Conservation (phyloP, 305 asterid species). For the Rubia peregrina region DNA sequence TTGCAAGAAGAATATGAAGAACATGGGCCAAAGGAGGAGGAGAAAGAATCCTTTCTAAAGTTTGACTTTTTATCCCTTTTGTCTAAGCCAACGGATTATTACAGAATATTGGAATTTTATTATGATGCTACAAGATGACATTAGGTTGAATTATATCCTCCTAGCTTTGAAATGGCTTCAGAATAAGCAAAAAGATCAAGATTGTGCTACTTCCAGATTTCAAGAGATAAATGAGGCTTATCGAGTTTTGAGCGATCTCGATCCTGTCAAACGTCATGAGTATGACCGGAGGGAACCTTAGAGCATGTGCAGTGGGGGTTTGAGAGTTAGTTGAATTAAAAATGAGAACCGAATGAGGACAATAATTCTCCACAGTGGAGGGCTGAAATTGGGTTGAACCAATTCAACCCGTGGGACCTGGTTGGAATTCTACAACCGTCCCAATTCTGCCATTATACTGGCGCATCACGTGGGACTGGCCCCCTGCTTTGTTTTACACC, state of each 20-base stretch:
- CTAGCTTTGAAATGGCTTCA: conserved; percentile 99
- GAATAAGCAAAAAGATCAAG: conserved; percentile 69
- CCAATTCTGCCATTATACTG: no score
- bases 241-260: no score
- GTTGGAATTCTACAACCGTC: no score
- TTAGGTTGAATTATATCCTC: conserved; percentile 79
- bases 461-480: no score
- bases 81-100: conserved; percentile 80
- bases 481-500: no score
- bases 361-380: no score
- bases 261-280: no score
- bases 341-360: no score
- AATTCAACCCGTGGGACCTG: no score
- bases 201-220: conserved; percentile 55
- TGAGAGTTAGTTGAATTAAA: no score
- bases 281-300: no score
- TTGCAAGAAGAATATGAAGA: conserved; percentile 5
- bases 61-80: conserved; percentile 59
- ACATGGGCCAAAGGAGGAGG: conserved; percentile 14
- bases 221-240: conserved; percentile 96
- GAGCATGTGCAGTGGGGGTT: no score
- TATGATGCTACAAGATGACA: conserved; percentile 79
- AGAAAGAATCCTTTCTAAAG: conserved; percentile 37
- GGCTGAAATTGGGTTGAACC: accelerated
- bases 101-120: conserved; percentile 72